These are phyloP conservation scores for Hymenoscyphus fructigenus DNA, from an alignment of 2,329 filamentous ascomycete species.

Conservation along the genomic window DNA sequence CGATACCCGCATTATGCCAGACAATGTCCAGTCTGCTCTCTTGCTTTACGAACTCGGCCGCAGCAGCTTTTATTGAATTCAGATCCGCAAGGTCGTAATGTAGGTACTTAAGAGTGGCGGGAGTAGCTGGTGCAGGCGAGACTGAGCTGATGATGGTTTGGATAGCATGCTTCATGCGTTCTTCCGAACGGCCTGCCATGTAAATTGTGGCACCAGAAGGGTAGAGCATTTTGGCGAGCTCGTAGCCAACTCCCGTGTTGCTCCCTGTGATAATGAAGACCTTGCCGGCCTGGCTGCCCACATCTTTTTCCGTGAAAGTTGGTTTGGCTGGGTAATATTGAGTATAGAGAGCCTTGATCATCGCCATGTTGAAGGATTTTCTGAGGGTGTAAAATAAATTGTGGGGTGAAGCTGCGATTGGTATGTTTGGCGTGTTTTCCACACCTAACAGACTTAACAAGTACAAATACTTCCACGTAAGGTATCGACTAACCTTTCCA, in stretches of 20 bases:
- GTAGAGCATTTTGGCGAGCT: slow-evolving; percentile 40
- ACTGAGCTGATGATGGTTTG: slow-evolving; percentile 36
- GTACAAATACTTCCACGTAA: no score
- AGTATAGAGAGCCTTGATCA: background rate
- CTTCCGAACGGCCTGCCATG: slow-evolving; percentile 41
- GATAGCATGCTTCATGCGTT: slow-evolving; percentile 41
- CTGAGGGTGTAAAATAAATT: no score
- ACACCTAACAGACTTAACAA: no score
- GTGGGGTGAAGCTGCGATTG: no score
- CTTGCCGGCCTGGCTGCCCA: slow-evolving; percentile 8
- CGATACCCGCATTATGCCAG: slow-evolving; percentile 37
- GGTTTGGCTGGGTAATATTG: slow-evolving; percentile 37
- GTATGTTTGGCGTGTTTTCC: background rate
- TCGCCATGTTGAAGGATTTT: background rate
- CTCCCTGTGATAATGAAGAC: slow-evolving; percentile 22
- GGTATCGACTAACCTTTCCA: no score
- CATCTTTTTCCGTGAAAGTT: slow-evolving; percentile 41
- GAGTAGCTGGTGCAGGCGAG: slow-evolving; percentile 19
- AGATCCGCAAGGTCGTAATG: slow-evolving; percentile 40
- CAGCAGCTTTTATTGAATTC: slow-evolving; percentile 37
- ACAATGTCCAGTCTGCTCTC: slow-evolving; percentile 41
- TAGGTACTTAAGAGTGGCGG: slow-evolving; percentile 38
- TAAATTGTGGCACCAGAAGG: slow-evolving; percentile 42
- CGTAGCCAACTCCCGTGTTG: slow-evolving; percentile 34
- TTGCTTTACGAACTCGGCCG: slow-evolving; percentile 34